Percentiles rank a stretch among this genome's conserved stretches.
Evolutionary conservation across 768 basidiomycete species (phyloP).

Genomic region (Leucogyrophana mollusca): DNA sequence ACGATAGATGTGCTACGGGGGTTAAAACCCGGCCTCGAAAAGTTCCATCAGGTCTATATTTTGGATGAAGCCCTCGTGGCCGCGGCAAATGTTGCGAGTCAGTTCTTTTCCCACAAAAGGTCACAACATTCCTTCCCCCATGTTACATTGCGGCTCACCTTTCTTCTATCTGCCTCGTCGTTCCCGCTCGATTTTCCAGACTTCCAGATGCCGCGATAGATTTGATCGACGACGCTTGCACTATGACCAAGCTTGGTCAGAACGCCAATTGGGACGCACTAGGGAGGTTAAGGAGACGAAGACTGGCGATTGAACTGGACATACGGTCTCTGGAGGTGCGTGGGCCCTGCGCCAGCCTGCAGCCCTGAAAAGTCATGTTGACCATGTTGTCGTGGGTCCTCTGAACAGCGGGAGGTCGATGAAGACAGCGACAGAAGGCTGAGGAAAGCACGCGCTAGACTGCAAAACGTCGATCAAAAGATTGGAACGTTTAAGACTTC

Average conservation of each 20-base stretch:
- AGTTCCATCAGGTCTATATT: conserved; percentile 5
- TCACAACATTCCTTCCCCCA: not conserved
- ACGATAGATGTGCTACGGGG: conserved; percentile 5
- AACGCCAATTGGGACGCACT: not conserved
- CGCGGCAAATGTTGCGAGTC: conserved; percentile 2
- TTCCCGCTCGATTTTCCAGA: not conserved
- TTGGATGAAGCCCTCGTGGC: conserved; percentile 4
- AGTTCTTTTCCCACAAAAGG: conserved; percentile 10
- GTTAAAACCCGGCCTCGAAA: conserved; percentile 1
- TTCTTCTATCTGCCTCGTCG: no score
- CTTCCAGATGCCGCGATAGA: conserved; percentile 9
- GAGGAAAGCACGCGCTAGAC: not conserved
- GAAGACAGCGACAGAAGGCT: conserved; percentile 6
- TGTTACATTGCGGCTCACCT: no score
- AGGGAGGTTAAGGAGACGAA: conserved; percentile 5
- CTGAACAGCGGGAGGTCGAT: conserved; percentile 4
- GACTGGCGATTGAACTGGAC: conserved; percentile 6
- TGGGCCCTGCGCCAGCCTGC: not conserved
- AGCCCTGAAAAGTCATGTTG: no score
- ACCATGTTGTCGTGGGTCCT: not conserved
- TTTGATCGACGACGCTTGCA: conserved; percentile 6
- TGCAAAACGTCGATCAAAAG: not conserved
- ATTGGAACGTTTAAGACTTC: not conserved
- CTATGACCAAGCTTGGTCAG: not conserved
- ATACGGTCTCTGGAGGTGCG: conserved; percentile 1